Evolutionary conservation across 1,284 basidiomycete genomes (phyloP).

Genomic region (Apiotrichum veenhuisii): DNA sequence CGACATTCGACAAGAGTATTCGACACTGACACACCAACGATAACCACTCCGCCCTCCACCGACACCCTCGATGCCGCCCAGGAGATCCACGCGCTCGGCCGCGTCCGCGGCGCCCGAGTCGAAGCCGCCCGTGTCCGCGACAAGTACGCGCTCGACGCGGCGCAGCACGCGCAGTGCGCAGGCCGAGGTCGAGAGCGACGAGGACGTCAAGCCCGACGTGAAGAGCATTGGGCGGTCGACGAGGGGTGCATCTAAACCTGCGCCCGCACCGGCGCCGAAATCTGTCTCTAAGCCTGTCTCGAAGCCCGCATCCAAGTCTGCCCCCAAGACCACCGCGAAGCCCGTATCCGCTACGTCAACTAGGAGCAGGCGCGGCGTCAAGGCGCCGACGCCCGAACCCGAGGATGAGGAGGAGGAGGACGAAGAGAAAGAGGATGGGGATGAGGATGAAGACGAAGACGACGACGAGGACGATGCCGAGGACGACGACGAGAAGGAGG

Average conservation of each 20-base stretch:
- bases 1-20: neutral
- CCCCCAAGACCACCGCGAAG: neutral
- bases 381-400: conserved; percentile 11
- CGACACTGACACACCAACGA: neutral
- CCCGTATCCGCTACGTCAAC: neutral
- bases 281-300: neutral
- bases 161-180: neutral
- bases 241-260: neutral
- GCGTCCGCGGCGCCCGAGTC: neutral
- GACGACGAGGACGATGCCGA: conserved; percentile 14
- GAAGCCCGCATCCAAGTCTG: neutral
- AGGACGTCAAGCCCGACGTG: neutral
- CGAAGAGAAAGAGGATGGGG: conserved; percentile 15
- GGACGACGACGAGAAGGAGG: conserved; percentile 2
- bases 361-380: neutral
- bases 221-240: neutral
- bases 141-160: neutral
- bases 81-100: conserved; percentile 9
- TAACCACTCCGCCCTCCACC: conserved; percentile 1
- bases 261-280: neutral
- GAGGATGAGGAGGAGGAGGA: conserved; percentile 18
- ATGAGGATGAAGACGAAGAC: conserved; percentile 21
- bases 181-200: neutral
- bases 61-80: conserved; percentile 15
- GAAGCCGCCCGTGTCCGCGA: neutral